A percentile compares a stretch with the other conserved stretches of the same genome.
These are phyloP conservation scores for Pholiota adiposa DNA, from an alignment of 1,284 basidiomycete genomes.

Conservation along the genomic window DNA sequence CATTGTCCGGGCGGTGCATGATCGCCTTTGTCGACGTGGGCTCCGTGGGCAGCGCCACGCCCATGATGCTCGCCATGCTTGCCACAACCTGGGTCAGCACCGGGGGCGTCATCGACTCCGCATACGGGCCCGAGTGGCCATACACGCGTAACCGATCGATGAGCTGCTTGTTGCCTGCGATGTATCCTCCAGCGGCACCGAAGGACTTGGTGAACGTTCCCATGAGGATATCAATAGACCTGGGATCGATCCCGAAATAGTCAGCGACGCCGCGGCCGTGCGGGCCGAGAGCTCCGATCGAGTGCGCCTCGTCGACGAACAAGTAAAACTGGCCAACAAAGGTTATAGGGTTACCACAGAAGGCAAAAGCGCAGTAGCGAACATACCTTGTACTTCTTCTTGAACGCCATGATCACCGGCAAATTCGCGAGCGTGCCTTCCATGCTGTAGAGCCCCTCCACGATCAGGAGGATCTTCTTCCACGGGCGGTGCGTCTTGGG, in stretches of 20 bases:
- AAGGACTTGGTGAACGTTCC: conserved; percentile 99
- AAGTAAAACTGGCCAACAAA: conserved; percentile 81
- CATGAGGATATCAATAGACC: conserved; percentile 92
- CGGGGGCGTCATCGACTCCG: conserved; percentile 90
- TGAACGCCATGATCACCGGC: conserved; percentile 85
- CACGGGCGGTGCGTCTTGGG: conserved; percentile 97
- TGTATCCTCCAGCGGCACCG: conserved; percentile 96
- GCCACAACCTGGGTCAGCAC: conserved; percentile 92
- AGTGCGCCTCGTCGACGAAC: conserved; percentile 97
- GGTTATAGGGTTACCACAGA: conserved; percentile 16
- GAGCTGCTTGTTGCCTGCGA: conserved; percentile 82
- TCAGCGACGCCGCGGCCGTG: conserved; percentile 94
- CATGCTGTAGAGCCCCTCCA: conserved; percentile 98
- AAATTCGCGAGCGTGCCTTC: conserved; percentile 93
- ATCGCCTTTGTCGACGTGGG: conserved; percentile 23
- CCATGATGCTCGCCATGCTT: conserved; percentile 97
- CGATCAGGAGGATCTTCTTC: conserved; percentile 97
- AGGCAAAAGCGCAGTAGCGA: not conserved
- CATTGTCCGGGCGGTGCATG: conserved; percentile 33
- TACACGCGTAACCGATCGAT: conserved; percentile 84
- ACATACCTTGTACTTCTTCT: conserved; percentile 92
- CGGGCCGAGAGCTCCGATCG: conserved; percentile 93
- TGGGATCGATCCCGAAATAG: conserved; percentile 90
- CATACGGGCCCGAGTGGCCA: conserved; percentile 88
- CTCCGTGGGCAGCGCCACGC: conserved; percentile 59